phyloP scores from a whole-genome alignment of 805 yeast species.

The Schizosaccharomyces osmophilus region DNA sequence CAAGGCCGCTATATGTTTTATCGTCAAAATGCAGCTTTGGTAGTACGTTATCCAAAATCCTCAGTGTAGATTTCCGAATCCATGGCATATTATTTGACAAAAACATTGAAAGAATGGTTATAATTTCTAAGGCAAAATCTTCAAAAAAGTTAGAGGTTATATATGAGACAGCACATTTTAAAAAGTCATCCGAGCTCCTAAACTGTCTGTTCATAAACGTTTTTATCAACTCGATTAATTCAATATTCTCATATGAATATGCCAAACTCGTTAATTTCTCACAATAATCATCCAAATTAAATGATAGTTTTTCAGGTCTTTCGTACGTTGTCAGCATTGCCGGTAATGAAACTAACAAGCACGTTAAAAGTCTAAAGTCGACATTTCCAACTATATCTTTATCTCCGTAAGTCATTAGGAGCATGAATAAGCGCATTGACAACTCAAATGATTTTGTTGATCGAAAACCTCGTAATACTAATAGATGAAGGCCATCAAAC shows the following conservation, averaged over 20 bases:
- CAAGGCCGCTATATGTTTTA: conserved; percentile 66
- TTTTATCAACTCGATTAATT: conserved; percentile 11
- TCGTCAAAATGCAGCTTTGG: conserved; percentile 54
- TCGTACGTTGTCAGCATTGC: neutral
- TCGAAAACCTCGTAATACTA: conserved; percentile 59
- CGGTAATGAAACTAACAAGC: neutral
- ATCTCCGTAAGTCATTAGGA: conserved; percentile 37
- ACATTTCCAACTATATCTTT: conserved; percentile 59
- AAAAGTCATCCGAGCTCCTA: conserved; percentile 72
- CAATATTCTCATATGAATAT: neutral
- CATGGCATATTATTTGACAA: conserved; percentile 52
- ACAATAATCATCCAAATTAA: neutral
- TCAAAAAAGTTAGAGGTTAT: conserved; percentile 51
- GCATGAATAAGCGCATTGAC: conserved; percentile 47
- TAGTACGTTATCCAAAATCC: conserved; percentile 43
- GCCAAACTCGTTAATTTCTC: neutral
- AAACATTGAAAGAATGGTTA: conserved; percentile 54
- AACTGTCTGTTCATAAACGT: conserved; percentile 60
- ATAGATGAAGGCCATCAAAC: conserved; percentile 66
- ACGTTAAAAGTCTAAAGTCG: conserved; percentile 37
- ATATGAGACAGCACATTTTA: conserved; percentile 52
- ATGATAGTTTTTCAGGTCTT: neutral
- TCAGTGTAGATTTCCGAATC: conserved; percentile 64
- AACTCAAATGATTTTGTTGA: conserved; percentile 62
- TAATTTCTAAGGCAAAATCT: conserved; percentile 42